A percentile compares a stretch with the other conserved stretches of the same genome.
Conservation (phyloP, 1,284 basidiomycete species). For the Caloboletus firmus region DNA sequence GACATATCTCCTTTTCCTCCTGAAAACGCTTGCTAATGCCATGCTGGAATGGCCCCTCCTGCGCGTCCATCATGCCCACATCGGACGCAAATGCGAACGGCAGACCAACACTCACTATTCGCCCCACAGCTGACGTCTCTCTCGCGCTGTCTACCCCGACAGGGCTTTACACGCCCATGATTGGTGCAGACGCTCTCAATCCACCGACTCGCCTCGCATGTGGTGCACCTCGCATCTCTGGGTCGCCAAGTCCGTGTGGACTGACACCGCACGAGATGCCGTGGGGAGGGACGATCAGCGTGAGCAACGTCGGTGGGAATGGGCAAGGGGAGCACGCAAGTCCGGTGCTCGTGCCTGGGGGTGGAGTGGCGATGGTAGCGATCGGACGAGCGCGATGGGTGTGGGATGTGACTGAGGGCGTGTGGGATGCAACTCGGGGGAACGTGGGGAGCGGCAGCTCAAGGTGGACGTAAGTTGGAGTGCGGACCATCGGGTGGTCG, state of each 20-base stretch:
- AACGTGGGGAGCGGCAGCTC: slow-evolving; percentile 58
- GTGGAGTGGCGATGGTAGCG: slow-evolving; percentile 89
- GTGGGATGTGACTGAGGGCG: slow-evolving; percentile 58
- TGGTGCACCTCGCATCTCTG: slow-evolving; percentile 62
- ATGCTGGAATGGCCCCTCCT: slow-evolving; percentile 86
- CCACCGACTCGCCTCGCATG: slow-evolving; percentile 63
- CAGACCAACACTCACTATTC: slow-evolving; percentile 67
- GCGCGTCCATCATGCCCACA: slow-evolving; percentile 62
- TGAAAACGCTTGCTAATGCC: slow-evolving; percentile 82
- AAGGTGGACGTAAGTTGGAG: slow-evolving; percentile 82
- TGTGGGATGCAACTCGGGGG: slow-evolving; percentile 18
- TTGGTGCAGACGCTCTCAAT: slow-evolving; percentile 63
- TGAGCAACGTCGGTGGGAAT: slow-evolving; percentile 85
- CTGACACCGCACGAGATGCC: slow-evolving; percentile 67
- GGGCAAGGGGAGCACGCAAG: slow-evolving; percentile 71
- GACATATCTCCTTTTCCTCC: slow-evolving; percentile 82
- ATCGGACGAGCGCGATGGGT: slow-evolving; percentile 83
- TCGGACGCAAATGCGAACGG: slow-evolving; percentile 22
- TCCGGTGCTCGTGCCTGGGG: slow-evolving; percentile 84
- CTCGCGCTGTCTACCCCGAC: slow-evolving; percentile 80
- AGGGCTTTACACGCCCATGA: slow-evolving; percentile 85
- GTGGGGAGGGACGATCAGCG: slow-evolving; percentile 76
- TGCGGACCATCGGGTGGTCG: slow-evolving; percentile 89
- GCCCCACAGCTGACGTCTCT: slow-evolving; percentile 69
- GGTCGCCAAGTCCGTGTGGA: slow-evolving; percentile 66